Percentiles rank a stretch among this genome's conserved stretches.
phyloP scores from a whole-genome alignment of 1,284 basidiomycete genomes.

The Neolentinus lepideus region DNA sequence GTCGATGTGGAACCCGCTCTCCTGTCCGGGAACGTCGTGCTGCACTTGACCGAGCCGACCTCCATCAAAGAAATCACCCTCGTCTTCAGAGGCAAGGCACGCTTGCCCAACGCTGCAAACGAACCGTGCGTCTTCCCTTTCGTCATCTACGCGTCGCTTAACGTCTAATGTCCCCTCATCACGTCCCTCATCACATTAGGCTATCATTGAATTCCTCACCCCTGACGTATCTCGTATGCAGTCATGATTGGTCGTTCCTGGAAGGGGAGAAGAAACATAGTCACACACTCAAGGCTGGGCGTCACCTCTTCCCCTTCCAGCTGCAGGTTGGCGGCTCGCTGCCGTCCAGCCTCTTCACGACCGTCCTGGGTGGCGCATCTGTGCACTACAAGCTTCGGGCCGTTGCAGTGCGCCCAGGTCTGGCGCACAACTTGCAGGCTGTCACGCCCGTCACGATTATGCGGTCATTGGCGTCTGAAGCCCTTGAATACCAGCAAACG shows the following conservation, averaged over 20 bases:
- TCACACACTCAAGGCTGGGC: slow-evolving; percentile 87
- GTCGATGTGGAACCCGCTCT: slow-evolving; percentile 76
- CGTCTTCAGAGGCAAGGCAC: slow-evolving; percentile 78
- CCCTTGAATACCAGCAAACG: slow-evolving; percentile 92
- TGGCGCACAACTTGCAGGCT: slow-evolving; percentile 66
- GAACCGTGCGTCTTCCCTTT: slow-evolving; percentile 50
- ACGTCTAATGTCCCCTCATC: slow-evolving; percentile 4
- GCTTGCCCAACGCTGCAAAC: slow-evolving; percentile 53
- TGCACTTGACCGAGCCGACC: slow-evolving; percentile 75
- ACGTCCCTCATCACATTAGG: slow-evolving; percentile 15
- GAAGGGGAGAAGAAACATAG: slow-evolving; percentile 71
- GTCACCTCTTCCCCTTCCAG: slow-evolving; percentile 84
- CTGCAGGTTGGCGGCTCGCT: slow-evolving; percentile 76
- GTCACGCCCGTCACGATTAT: slow-evolving; percentile 58
- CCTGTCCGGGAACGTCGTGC: slow-evolving; percentile 70
- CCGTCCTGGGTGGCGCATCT: slow-evolving; percentile 51
- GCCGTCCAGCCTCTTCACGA: slow-evolving; percentile 68
- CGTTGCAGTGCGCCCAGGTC: slow-evolving; percentile 67
- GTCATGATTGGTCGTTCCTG: slow-evolving; percentile 86
- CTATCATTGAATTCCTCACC: slow-evolving; percentile 37
- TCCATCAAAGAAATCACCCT: slow-evolving; percentile 85
- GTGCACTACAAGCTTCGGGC: slow-evolving; percentile 87
- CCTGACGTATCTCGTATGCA: slow-evolving; percentile 64
- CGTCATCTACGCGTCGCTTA: slow-evolving; percentile 11
- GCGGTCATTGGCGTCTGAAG: slow-evolving; percentile 72